These are phyloP conservation scores for Pelargonium exstipulatum DNA, from an alignment of 441 rosid species.

Conservation along the genomic window DNA sequence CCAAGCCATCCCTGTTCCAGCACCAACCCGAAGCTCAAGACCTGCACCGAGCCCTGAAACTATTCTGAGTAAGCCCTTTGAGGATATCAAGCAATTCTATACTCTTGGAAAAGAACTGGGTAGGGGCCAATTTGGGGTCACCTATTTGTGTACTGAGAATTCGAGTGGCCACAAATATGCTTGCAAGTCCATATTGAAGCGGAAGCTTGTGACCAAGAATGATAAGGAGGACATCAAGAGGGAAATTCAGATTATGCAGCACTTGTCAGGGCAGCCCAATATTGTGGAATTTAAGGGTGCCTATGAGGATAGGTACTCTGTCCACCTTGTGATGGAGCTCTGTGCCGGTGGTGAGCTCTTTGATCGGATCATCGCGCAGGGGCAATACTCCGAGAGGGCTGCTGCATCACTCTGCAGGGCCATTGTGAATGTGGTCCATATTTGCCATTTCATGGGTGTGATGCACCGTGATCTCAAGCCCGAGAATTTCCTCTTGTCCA, in stretches of 20 bases:
- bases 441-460: conserved; percentile 91
- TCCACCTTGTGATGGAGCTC: conserved; percentile 92
- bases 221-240: conserved; percentile 76
- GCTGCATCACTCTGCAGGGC: conserved; percentile 66
- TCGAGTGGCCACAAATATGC: conserved; percentile 60
- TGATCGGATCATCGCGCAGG: conserved; percentile 67
- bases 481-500: conserved; percentile 76
- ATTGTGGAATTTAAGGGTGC: conserved; percentile 83
- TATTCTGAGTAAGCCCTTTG: conserved; percentile 66
- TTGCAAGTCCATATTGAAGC: conserved; percentile 81
- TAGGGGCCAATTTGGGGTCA: conserved; percentile 84
- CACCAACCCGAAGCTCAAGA: conserved; percentile 10
- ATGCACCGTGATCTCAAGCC: conserved; percentile 93
- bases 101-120: conserved; percentile 71
- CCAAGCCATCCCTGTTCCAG: conserved; percentile 5
- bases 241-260: conserved; percentile 86
- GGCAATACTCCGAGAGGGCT: conserved; percentile 84
- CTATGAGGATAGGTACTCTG: conserved; percentile 75
- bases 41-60: conserved; percentile 36
- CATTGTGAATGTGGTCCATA: conserved; percentile 74
- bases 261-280: conserved; percentile 78
- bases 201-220: conserved; percentile 53
- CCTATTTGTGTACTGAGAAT: conserved; percentile 77
- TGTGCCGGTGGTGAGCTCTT: conserved; percentile 97
- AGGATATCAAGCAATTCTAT: conserved; percentile 53